phyloP scores from a whole-genome alignment of 2,329 filamentous ascomycete species.

The Scedosporium aurantiacum region DNA sequence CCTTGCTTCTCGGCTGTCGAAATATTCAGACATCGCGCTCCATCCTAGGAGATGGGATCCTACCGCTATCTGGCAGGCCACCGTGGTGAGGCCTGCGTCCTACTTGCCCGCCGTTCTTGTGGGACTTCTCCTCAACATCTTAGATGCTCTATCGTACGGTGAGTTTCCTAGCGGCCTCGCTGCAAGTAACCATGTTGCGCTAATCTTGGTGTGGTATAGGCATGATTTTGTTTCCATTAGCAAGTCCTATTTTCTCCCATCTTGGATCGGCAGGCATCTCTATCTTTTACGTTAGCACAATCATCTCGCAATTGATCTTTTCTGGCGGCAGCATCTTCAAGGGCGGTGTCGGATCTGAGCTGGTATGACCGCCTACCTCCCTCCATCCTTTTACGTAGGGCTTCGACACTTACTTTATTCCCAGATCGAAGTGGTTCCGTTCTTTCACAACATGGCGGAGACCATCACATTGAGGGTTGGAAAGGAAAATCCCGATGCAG shows the following conservation, averaged over 20 bases:
- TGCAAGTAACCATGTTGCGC: too few species aligned
- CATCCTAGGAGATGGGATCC: constrained; percentile 65
- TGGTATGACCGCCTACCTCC: constrained; percentile 37
- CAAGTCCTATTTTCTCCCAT: constrained; percentile 71
- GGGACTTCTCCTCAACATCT: constrained; percentile 78
- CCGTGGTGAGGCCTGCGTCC: constrained; percentile 54
- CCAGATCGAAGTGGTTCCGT: constrained; percentile 91
- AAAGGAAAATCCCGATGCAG: constrained; percentile 67
- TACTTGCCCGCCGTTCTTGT: constrained; percentile 80
- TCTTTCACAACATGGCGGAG: constrained; percentile 96
- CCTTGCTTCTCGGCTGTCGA: not conserved
- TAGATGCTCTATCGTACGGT: constrained; percentile 92
- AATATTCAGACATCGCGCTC: constrained; percentile 20
- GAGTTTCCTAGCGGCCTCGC: constrained; percentile 15
- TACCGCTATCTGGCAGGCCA: constrained; percentile 50
- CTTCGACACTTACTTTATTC: not conserved
- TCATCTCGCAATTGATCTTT: constrained; percentile 83
- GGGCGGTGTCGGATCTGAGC: constrained; percentile 85
- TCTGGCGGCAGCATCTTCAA: constrained; percentile 80
- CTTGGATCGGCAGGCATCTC: constrained; percentile 91
- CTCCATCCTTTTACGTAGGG: not conserved
- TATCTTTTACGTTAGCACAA: constrained; percentile 97
- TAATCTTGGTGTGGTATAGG: constrained; percentile 28
- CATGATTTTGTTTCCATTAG: constrained; percentile 91
- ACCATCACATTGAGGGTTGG: constrained; percentile 74